phyloP scores from a whole-genome alignment of 2,329 filamentous ascomycete species.

The Ilyonectria sp. region DNA sequence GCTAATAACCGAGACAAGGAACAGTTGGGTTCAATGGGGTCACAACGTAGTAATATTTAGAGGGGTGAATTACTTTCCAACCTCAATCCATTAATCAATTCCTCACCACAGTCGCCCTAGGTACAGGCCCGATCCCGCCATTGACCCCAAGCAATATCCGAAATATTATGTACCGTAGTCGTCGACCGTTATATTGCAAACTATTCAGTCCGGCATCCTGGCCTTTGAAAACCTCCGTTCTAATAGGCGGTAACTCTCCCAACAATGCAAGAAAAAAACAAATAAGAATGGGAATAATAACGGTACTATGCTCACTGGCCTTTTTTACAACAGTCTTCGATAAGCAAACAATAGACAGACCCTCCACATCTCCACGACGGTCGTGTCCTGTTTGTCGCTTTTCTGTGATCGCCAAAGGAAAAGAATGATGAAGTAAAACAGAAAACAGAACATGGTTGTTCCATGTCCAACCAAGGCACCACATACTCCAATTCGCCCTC shows the following conservation, averaged over 20 bases:
- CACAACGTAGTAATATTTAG: neutral
- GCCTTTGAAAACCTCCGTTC: conserved; percentile 38
- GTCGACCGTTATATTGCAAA: conserved; percentile 44
- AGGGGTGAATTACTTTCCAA: conserved; percentile 8
- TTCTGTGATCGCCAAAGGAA: conserved; percentile 35
- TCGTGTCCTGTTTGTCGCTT: conserved; percentile 41
- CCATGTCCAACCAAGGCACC: conserved; percentile 45
- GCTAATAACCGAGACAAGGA: neutral
- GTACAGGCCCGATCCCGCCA: conserved; percentile 18
- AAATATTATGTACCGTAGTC: conserved; percentile 44
- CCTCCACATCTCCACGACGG: conserved; percentile 23
- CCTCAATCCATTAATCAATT: conserved; percentile 33
- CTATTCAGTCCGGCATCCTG: conserved; percentile 42
- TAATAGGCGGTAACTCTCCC: conserved; percentile 34
- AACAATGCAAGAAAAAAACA: conserved; percentile 25
- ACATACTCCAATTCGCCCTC: conserved; percentile 45
- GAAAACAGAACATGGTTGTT: conserved; percentile 36
- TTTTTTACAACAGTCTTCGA: conserved; percentile 45
- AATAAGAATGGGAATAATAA: conserved; percentile 36
- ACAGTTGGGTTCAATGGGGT: neutral
- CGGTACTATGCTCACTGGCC: conserved; percentile 42
- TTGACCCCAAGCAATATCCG: conserved; percentile 23
- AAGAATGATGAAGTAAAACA: conserved; percentile 39
- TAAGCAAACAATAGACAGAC: conserved; percentile 37
- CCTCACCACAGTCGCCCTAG: conserved; percentile 27